Evolutionary conservation across 2,329 filamentous ascomycete species (phyloP), one percentile per base, ranked within the genome.

Genomic region (Purpureocillium lavendulum): DNA sequence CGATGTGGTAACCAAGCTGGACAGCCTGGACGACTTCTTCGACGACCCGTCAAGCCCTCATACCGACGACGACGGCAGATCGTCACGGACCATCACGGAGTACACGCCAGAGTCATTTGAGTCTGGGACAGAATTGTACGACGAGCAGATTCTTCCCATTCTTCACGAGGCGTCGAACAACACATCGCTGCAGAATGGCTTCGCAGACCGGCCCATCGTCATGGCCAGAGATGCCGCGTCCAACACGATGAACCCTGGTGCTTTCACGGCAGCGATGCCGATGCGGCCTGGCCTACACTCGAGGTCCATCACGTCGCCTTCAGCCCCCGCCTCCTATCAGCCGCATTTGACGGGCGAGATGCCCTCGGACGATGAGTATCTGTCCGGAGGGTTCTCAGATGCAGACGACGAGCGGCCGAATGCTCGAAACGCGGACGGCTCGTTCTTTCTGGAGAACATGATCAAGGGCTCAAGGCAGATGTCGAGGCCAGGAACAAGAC

Each of bases 91-190:
- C 0, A 70, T 81, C 13, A 81, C 77, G 0, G 77, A 81, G 55
- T 84, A 80, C 46, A 70, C 77, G 0, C 74, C 75, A 0, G 79
- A 80, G 45, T 73, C 72, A 9, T 80, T 80, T 38, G 84, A 92
- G 48, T 80, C 81, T 1, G 84, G 81, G 10, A 86, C 89, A 16
- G 81, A 87, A 55, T 66, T 96, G 1, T 96, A 97, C 60, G 89
- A 96, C 52, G 87, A 95, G 58, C 87, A 94, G 56, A 94, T 92
- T 7, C 71, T 92, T 10, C 90, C 90, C 0, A 94, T 96, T 38
- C 66, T 96, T 6, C 84, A 92, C 51, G 86, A 92, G 54, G 92
- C 87, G 55, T 86, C 74, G 10, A 90, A 80, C 47, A 82, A 83
- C 30, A 76, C 80, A 2, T 88, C 80, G 3, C 92, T 97, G 59